A percentile compares a stretch with the other conserved stretches of the same genome.
These are phyloP conservation scores for Cyanodermella asteris DNA, from an alignment of 2,329 filamentous ascomycete genomes.

Conservation along the genomic window DNA sequence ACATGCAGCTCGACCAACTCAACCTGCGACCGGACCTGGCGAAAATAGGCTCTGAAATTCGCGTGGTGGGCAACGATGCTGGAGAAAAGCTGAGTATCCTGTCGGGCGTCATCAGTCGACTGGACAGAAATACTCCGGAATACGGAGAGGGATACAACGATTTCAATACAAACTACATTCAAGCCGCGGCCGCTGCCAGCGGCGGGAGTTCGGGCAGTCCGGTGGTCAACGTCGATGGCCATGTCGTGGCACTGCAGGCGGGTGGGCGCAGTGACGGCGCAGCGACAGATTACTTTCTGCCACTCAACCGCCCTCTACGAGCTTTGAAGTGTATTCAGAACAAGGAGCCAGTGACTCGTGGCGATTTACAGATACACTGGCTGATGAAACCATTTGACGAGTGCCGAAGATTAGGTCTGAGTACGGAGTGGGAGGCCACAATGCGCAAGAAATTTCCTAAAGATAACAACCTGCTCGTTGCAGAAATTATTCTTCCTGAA, in stretches of 20 bases:
- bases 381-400: constrained; percentile 95
- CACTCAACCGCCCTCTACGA: constrained; percentile 70
- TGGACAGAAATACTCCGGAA: constrained; percentile 91
- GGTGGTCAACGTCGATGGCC: constrained; percentile 86
- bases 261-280: constrained; percentile 86
- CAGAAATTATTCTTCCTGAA: constrained; percentile 79
- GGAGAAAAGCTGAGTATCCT: constrained; percentile 96
- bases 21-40: constrained; percentile 69
- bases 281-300: constrained; percentile 92
- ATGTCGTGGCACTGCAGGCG: constrained; percentile 78
- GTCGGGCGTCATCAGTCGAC: constrained; percentile 85
- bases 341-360: constrained; percentile 54
- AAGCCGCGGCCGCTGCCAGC: constrained; percentile 89
- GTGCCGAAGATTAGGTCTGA: constrained; percentile 71
- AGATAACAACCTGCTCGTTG: constrained; percentile 91
- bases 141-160: constrained; percentile 97
- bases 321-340: constrained; percentile 70
- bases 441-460: constrained; percentile 68
- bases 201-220: constrained; percentile 96
- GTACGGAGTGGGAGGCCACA: constrained; percentile 64
- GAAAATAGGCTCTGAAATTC: constrained; percentile 72
- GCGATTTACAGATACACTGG: constrained; percentile 97
- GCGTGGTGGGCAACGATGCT: constrained; percentile 94
- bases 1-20: constrained; percentile 74
- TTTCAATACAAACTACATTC: constrained; percentile 92